These are phyloP conservation scores for Erodium texanum DNA, from an alignment of 441 rosid species.

Conservation along the genomic window DNA sequence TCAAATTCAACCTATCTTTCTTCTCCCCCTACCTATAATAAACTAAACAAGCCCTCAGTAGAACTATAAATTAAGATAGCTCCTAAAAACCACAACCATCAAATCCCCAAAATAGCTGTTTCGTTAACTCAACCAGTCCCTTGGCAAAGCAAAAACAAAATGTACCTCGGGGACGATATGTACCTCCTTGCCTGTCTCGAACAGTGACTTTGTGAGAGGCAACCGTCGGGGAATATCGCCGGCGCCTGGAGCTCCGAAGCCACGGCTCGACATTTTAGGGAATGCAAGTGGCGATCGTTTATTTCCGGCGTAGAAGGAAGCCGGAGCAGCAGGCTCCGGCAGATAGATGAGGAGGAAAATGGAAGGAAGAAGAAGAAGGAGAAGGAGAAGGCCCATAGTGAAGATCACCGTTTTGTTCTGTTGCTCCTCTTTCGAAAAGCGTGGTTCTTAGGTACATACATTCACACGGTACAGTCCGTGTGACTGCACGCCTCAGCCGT, in stretches of 20 bases:
- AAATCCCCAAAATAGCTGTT: not conserved
- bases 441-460: not conserved
- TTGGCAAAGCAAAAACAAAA: constrained; percentile 11
- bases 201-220: constrained; percentile 73
- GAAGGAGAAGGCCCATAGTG: constrained; percentile 35
- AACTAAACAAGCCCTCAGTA: not conserved
- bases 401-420: not conserved
- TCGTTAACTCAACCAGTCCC: constrained; percentile 6
- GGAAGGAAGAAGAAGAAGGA: constrained; percentile 24
- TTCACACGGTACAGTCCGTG: not conserved
- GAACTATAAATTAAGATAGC: not conserved
- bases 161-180: constrained; percentile 73
- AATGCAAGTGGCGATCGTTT: not conserved
- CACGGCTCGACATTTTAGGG: constrained; percentile 23
- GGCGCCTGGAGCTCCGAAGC: constrained; percentile 44
- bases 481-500: not conserved
- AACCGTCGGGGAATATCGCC: constrained; percentile 22
- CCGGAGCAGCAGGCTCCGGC: constrained; percentile 16
- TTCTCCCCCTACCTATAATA: not conserved
- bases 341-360: constrained; percentile 19
- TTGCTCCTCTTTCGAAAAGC: no score
- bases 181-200: constrained; percentile 68
- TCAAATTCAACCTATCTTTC: not conserved
- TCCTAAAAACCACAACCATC: not conserved
- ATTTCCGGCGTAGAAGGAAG: constrained; percentile 3